Conservation (phyloP, 768 basidiomycete genomes). For the Hortiboletus flavorubellus region DNA sequence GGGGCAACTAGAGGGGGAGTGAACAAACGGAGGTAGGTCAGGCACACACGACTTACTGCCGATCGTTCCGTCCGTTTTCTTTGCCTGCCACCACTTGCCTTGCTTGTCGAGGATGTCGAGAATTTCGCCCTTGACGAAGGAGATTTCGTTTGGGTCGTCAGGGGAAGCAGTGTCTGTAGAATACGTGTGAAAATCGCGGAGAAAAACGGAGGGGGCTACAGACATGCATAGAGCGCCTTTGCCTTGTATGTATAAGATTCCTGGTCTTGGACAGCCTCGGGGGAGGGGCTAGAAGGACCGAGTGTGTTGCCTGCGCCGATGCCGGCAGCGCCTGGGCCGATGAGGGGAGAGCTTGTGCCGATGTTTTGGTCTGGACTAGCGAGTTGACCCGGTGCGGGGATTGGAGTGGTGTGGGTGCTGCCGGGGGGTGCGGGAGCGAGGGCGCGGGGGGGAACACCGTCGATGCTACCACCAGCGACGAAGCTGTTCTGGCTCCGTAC, state of each 20-base stretch:
- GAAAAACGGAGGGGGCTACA: constrained; percentile 29
- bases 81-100: constrained; percentile 93
- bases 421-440: constrained; percentile 48
- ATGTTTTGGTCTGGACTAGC: constrained; percentile 42
- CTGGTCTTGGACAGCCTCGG: constrained; percentile 30
- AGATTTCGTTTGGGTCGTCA: constrained; percentile 95
- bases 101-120: constrained; percentile 92
- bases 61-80: constrained; percentile 66
- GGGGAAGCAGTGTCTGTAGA: constrained; percentile 82
- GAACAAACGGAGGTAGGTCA: constrained; percentile 1
- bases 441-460: constrained; percentile 48
- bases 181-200: constrained; percentile 19
- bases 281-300: constrained; percentile 18
- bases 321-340: constrained; percentile 61
- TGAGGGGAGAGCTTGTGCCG: constrained; percentile 61
- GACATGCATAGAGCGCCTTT: constrained; percentile 88
- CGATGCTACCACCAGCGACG: constrained; percentile 42
- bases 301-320: constrained; percentile 50
- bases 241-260: constrained; percentile 70
- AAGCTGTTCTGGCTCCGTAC: constrained; percentile 44
- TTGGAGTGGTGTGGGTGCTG: constrained; percentile 54
- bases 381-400: constrained; percentile 33
- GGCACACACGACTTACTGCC: constrained; percentile 61
- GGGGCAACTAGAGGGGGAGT: constrained; percentile 58
- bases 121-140: constrained; percentile 88